phyloP scores from a whole-genome alignment of 805 yeast genomes.

The Isabelozyma gotoi region DNA sequence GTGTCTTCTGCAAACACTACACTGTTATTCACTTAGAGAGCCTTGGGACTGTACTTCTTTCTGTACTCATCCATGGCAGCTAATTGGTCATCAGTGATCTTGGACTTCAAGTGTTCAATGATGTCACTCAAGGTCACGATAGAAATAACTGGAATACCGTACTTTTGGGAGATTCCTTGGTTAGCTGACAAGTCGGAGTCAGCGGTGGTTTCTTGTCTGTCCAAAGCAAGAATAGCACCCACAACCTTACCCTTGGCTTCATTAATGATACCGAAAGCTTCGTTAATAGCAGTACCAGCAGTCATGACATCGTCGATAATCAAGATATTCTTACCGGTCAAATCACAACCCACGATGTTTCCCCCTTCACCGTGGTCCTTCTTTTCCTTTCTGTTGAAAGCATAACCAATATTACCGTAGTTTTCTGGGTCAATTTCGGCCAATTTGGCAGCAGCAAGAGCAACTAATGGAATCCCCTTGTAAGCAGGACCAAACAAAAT shows the following conservation, averaged over 20 bases:
- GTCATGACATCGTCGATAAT: constrained; percentile 97
- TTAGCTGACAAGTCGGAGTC: constrained; percentile 75
- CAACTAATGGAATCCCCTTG: constrained; percentile 95
- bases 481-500: constrained; percentile 96
- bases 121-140: constrained; percentile 80
- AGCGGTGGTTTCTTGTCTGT: constrained; percentile 87
- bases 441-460: constrained; percentile 86
- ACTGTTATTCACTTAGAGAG: too few species aligned
- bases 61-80: constrained; percentile 60
- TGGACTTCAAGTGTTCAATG: constrained; percentile 56
- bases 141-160: constrained; percentile 78
- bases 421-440: constrained; percentile 87
- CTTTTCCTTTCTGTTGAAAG: constrained; percentile 96
- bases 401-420: constrained; percentile 72
- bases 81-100: constrained; percentile 58
- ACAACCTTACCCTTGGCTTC: constrained; percentile 70
- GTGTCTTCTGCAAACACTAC: too few species aligned
- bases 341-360: constrained; percentile 78
- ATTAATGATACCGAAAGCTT: constrained; percentile 80
- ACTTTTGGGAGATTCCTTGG: constrained; percentile 68
- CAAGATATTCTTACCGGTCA: constrained; percentile 70
- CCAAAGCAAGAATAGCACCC: constrained; percentile 88
- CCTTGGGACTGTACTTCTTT: constrained; percentile 45
- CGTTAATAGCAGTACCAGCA: constrained; percentile 97
- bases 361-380: constrained; percentile 99